Conservation (phyloP, 345 rosid species). For the Fremontodendron californicum region DNA sequence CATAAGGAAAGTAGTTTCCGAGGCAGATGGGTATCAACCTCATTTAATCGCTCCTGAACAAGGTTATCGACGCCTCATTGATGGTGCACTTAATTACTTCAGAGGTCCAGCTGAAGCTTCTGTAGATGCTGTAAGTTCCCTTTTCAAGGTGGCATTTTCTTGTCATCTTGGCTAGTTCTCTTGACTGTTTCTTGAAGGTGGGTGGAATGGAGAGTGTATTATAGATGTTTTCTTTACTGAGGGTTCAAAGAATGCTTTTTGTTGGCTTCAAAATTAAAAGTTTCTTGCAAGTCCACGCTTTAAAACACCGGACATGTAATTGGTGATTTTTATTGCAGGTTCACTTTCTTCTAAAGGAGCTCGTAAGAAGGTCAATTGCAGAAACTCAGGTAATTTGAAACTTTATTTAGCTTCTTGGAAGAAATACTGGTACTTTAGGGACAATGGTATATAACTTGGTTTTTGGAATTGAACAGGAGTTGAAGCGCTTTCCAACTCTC, state of each 20-base stretch:
- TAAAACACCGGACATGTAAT: too few relatives aligned
- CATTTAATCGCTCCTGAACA: constrained; percentile 89
- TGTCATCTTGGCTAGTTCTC: not conserved
- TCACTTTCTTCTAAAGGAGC: constrained; percentile 74
- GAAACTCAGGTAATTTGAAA: constrained; percentile 56
- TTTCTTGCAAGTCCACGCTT: not conserved
- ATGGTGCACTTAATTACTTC: constrained; percentile 60
- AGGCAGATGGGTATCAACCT: constrained; percentile 90
- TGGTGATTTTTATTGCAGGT: constrained; percentile 62
- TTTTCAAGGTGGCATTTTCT: not conserved
- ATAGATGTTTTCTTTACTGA: not conserved
- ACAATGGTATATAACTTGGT: not conserved
- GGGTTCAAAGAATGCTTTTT: not conserved
- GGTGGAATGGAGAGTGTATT: not conserved
- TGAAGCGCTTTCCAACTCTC: constrained; percentile 71
- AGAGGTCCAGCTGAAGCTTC: constrained; percentile 92
- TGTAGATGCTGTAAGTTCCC: constrained; percentile 67
- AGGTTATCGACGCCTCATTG: constrained; percentile 74
- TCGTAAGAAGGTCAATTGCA: constrained; percentile 67
- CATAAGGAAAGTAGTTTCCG: constrained; percentile 67
- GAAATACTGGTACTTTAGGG: not conserved
- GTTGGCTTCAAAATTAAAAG: not conserved
- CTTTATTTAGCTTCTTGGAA: not conserved
- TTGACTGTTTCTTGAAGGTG: constrained; percentile 12
- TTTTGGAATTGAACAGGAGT: constrained; percentile 43